Base-by-base conservation (phyloP, 2,329 filamentous ascomycete species). In the Uncinocarpus reesii region DNA sequence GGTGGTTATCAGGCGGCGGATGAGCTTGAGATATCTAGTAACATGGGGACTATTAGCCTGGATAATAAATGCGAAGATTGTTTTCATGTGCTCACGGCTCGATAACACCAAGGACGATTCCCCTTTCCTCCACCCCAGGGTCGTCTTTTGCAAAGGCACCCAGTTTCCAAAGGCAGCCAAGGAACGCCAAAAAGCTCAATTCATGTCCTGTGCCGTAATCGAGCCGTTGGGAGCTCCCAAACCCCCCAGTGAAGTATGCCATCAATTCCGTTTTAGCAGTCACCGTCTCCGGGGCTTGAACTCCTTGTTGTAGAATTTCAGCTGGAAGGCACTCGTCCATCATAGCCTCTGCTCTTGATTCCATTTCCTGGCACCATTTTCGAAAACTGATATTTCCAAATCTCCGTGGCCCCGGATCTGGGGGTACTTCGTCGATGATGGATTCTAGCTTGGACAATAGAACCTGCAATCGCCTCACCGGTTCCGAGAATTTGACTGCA, bases 171-270 rank as follows among this genome's bases (percentile, higher is more conserved):
- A 98, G 71, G 51, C 84, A 82, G 3, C 81, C 89, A 4, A 98
- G 64, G 54, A 98, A 98, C 1, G 92, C 90, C 6, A 96, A 65
- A 59, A 98, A 98, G 66, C 86, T 95, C 44, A 98, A 71, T 62
- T 98, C 92, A 64, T 98, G 92, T 0, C 92, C 92, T 0, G 92
- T 96, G 1, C 92, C 92, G 61, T 95, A 98, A 67, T 98, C 92
- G 21, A 98, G 72, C 47, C 92, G 74, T 59, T 95, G 87, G 0
- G 86, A 67, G 61, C 88, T 96, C 2, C 92, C 92, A 66, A 95
- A 95, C 3, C 78, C 79, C 11, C 88, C 89, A 3, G 94, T 65
- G 1, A 98, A 76, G 63, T 98, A 98, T 35, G 78, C 75, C 49
- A 72, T 75, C 7, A 95, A 69, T 66, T 96, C 90, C 41, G 76